A percentile compares a stretch with the other conserved stretches of the same genome.
Conservation (phyloP, 2,329 filamentous ascomycete species). For the Conoideocrella luteorostrata region DNA sequence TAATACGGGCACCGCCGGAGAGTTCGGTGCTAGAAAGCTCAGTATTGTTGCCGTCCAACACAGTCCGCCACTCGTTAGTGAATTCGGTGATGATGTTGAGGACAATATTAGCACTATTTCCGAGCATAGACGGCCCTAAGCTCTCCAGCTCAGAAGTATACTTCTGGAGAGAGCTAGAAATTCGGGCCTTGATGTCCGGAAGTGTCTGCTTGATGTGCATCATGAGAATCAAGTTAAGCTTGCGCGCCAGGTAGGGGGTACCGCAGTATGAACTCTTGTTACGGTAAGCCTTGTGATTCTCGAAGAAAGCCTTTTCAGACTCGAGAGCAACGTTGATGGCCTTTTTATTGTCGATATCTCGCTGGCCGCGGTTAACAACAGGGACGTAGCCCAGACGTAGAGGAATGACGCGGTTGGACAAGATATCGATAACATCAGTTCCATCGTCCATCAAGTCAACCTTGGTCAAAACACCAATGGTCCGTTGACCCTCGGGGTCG, state of each 20-base stretch:
- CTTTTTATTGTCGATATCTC: conserved; percentile 98
- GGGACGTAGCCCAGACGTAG: conserved; percentile 91
- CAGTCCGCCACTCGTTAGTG: conserved; percentile 92
- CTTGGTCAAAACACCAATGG: conserved; percentile 97
- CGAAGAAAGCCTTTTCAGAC: conserved; percentile 94
- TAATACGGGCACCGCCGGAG: conserved; percentile 95
- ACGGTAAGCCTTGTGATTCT: conserved; percentile 95
- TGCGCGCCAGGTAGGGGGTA: conserved; percentile 91
- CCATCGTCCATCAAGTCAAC: conserved; percentile 98
- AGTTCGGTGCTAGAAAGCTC: conserved; percentile 92
- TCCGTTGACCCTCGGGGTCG: conserved; percentile 93
- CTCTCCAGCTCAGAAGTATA: conserved; percentile 75
- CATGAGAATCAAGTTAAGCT: conserved; percentile 98
- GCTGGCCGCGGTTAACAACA: conserved; percentile 94
- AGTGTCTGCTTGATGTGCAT: conserved; percentile 99
- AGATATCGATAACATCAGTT: conserved; percentile 96
- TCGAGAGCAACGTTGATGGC: conserved; percentile 85
- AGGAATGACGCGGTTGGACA: conserved; percentile 95
- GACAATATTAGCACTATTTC: conserved; percentile 93
- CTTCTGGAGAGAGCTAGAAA: conserved; percentile 88
- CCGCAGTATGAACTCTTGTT: conserved; percentile 99
- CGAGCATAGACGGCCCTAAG: conserved; percentile 88
- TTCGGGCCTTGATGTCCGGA: conserved; percentile 96
- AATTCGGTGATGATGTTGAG: conserved; percentile 99
- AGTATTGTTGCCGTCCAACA: conserved; percentile 92